Percentiles rank a stretch among this genome's conserved stretches.
These are phyloP conservation scores for Aspergillus biplanus DNA, from an alignment of 495 filamentous ascomycete species.

Conservation along the genomic window DNA sequence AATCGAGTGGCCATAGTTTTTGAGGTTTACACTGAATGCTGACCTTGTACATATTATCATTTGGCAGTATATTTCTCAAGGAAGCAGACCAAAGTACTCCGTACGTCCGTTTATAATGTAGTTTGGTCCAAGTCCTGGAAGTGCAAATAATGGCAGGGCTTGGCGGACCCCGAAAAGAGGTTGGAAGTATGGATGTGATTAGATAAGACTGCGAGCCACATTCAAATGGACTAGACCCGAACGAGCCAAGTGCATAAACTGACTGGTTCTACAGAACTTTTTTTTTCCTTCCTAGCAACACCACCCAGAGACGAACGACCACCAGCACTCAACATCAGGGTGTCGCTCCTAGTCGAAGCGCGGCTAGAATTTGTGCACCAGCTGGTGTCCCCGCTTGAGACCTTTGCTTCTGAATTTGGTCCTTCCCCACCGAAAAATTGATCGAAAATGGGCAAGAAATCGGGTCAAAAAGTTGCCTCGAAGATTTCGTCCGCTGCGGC, in stretches of 20 bases:
- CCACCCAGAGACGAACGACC: constrained; percentile 38
- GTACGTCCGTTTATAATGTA: too few relatives aligned
- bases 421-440: constrained; percentile 11
- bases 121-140: too few relatives aligned
- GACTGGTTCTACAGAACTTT: constrained; percentile 49
- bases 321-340: constrained; percentile 36
- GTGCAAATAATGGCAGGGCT: too few relatives aligned
- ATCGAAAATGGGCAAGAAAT: constrained; percentile 56
- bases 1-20: too few relatives aligned
- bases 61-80: too few relatives aligned
- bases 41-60: too few relatives aligned
- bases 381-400: constrained; percentile 10
- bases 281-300: constrained; percentile 46
- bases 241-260: constrained; percentile 38
- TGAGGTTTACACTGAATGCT: too few relatives aligned
- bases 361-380: constrained; percentile 14
- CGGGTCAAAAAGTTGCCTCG: constrained; percentile 45
- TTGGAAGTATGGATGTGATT: constrained; percentile 30
- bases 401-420: constrained; percentile 6
- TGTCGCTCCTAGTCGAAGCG: constrained; percentile 28
- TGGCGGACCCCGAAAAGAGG: too few relatives aligned
- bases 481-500: constrained; percentile 54
- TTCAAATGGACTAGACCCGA: constrained; percentile 31
- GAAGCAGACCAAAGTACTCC: too few relatives aligned
- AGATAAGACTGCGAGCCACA: constrained; percentile 40